phyloP scores from a whole-genome alignment of 805 yeast species.

The Candida caryicola region DNA sequence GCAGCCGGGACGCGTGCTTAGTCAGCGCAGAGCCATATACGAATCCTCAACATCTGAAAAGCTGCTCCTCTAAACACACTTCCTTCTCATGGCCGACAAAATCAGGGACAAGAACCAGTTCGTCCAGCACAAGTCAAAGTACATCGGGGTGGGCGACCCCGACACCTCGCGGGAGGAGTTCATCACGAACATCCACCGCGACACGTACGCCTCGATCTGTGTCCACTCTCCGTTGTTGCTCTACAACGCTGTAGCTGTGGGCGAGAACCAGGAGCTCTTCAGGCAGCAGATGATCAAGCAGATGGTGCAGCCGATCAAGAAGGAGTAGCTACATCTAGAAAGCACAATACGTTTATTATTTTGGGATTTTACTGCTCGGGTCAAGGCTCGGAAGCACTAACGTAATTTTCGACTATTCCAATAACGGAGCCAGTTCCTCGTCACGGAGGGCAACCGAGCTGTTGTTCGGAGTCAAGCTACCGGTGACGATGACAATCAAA shows the following conservation, averaged over 20 bases:
- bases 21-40: too few relatives aligned
- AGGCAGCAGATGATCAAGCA: conserved; percentile 33
- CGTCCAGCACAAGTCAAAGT: conserved; percentile 55
- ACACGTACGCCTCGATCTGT: conserved; percentile 59
- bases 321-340: not conserved
- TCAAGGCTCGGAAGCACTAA: not conserved
- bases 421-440: conserved; percentile 38
- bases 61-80: not conserved
- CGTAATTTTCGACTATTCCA: conserved; percentile 15
- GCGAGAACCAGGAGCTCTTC: conserved; percentile 33
- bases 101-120: conserved; percentile 56
- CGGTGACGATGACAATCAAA: conserved; percentile 43
- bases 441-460: not conserved
- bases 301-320: conserved; percentile 21
- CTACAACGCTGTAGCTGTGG: conserved; percentile 52
- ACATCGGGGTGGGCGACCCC: conserved; percentile 74
- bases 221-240: conserved; percentile 56
- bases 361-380: not conserved
- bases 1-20: too few relatives aligned
- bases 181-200: conserved; percentile 62
- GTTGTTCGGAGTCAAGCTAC: conserved; percentile 14
- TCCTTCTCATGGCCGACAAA: conserved; percentile 57
- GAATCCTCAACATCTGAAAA: too few relatives aligned
- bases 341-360: not conserved
- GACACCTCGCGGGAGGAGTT: conserved; percentile 71